phyloP scores from a whole-genome alignment of 1,284 basidiomycete genomes.

The Leccinum pachyderme region DNA sequence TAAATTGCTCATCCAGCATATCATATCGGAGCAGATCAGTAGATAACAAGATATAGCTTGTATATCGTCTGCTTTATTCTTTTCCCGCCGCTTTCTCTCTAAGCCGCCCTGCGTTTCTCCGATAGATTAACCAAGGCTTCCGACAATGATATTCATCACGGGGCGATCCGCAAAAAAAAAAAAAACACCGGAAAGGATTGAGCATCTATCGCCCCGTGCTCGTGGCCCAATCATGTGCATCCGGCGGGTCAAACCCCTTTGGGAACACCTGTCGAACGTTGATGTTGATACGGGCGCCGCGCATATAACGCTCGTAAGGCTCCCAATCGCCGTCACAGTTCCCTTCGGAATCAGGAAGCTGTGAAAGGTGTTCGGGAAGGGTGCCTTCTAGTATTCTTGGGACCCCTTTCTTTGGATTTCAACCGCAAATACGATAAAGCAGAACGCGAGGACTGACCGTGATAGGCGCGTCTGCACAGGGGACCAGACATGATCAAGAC shows the following conservation, averaged over 20 bases:
- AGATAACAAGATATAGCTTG: slow-evolving; percentile 7
- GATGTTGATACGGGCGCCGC: slow-evolving; percentile 76
- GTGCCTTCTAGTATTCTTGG: slow-evolving; percentile 82
- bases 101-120: background rate
- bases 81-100: background rate
- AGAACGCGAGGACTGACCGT: slow-evolving; percentile 50
- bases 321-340: slow-evolving; percentile 47
- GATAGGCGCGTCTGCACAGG: slow-evolving; percentile 77
- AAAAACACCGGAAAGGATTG: background rate
- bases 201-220: background rate
- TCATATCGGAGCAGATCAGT: slow-evolving; percentile 15
- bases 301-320: slow-evolving; percentile 62
- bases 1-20: background rate
- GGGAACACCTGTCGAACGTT: slow-evolving; percentile 89
- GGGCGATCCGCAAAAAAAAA: background rate
- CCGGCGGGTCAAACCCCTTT: slow-evolving; percentile 56
- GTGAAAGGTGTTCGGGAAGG: slow-evolving; percentile 60
- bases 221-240: background rate
- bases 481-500: slow-evolving; percentile 91
- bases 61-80: background rate
- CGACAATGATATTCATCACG: slow-evolving; percentile 3
- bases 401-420: slow-evolving; percentile 53
- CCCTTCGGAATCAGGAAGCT: slow-evolving; percentile 13
- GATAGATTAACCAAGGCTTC: background rate
- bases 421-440: background rate